Conservation (phyloP, 306 rosid species). For the Citrullus mucosospermus region DNA sequence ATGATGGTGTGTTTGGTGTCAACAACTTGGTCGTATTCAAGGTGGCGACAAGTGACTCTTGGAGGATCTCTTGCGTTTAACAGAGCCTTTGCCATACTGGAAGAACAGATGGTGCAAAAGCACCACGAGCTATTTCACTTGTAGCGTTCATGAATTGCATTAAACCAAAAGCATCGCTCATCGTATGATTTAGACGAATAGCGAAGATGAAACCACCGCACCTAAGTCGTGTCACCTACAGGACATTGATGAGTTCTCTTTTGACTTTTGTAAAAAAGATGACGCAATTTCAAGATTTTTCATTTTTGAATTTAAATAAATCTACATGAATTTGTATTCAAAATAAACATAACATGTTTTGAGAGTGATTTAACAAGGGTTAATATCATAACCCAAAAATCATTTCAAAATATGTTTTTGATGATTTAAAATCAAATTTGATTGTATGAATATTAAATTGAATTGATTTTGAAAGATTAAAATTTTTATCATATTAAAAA, state of each 20-base stretch:
- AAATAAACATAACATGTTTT: too few species aligned
- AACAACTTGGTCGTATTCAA: background rate
- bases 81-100: constrained; percentile 16
- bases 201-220: background rate
- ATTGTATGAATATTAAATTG: too few species aligned
- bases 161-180: background rate
- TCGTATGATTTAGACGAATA: background rate
- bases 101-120: constrained; percentile 3
- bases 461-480: too few species aligned
- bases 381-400: too few species aligned
- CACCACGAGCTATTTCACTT: constrained; percentile 12
- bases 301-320: too few species aligned
- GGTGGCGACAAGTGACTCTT: background rate
- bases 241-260: background rate
- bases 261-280: too few species aligned
- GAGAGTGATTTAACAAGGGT: too few species aligned
- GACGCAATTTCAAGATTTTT: too few species aligned
- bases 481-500: too few species aligned
- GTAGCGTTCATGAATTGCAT: background rate
- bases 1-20: background rate
- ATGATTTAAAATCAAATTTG: too few species aligned
- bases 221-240: background rate
- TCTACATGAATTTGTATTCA: too few species aligned
- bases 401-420: too few species aligned
- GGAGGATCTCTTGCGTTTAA: constrained; percentile 16